phyloP scores from a whole-genome alignment of 148 eudicot species.

The Chenopodium suecicum region DNA sequence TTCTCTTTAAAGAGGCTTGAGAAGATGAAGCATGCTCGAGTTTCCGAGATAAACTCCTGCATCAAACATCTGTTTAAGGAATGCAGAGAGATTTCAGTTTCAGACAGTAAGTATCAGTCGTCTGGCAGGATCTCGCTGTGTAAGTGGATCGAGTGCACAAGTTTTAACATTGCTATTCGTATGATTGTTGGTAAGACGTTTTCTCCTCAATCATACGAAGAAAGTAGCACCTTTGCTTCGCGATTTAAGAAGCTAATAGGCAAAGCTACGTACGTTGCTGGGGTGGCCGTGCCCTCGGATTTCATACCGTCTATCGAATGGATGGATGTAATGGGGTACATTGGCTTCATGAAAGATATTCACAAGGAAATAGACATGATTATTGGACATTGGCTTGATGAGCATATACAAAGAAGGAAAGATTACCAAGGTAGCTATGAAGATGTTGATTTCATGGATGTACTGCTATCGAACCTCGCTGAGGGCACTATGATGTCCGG shows the following conservation, averaged over 20 bases:
- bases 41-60: constrained; percentile 26
- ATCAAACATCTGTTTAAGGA: constrained; percentile 17
- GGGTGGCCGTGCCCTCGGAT: constrained; percentile 40
- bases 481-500: constrained; percentile 13
- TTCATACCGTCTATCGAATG: constrained; percentile 37
- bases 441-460: constrained; percentile 34
- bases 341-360: constrained; percentile 39
- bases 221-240: constrained; percentile 13
- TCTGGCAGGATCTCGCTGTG: constrained; percentile 21
- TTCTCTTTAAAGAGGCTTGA: constrained; percentile 30
- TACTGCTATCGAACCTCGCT: constrained; percentile 20
- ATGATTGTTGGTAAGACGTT: constrained; percentile 45
- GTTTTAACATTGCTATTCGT: constrained; percentile 34
- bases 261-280: constrained; percentile 38
- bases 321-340: constrained; percentile 48
- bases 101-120: background rate
- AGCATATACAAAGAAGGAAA: constrained; percentile 33
- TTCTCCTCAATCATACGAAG: constrained; percentile 12
- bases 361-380: constrained; percentile 35
- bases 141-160: constrained; percentile 40
- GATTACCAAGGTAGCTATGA: constrained; percentile 3
- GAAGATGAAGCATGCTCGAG: constrained; percentile 27
- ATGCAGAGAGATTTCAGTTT: background rate
- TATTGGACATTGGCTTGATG: constrained; percentile 40
- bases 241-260: constrained; percentile 33